phyloP scores from a whole-genome alignment of 2,329 filamentous ascomycete species.

The Periglandula ipomoeae region DNA sequence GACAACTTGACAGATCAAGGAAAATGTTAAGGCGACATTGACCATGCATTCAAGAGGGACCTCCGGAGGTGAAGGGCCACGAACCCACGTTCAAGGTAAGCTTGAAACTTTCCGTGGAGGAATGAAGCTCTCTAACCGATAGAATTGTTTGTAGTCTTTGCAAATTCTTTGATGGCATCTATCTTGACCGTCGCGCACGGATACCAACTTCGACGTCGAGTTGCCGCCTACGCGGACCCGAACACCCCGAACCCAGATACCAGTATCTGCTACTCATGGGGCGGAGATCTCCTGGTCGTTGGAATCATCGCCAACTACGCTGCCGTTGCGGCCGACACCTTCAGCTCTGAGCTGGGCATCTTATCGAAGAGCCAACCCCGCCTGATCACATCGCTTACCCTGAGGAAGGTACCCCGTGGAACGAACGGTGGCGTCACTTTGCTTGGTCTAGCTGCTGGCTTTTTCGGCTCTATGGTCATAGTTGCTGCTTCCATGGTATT shows the following conservation, averaged over 20 bases:
- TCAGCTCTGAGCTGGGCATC: conserved; percentile 92
- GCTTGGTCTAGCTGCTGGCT: conserved; percentile 62
- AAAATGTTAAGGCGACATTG: conserved; percentile 72
- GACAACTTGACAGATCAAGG: conserved; percentile 56
- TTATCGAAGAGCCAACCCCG: conserved; percentile 66
- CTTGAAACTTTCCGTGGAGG: not conserved
- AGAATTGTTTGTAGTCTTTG: conserved; percentile 49
- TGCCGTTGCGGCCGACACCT: conserved; percentile 84
- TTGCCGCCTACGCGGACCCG: conserved; percentile 27
- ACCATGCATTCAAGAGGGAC: conserved; percentile 69
- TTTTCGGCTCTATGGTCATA: conserved; percentile 65
- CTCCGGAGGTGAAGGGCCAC: conserved; percentile 68
- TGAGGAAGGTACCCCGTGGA: conserved; percentile 74
- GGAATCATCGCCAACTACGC: conserved; percentile 78
- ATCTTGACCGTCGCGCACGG: conserved; percentile 51
- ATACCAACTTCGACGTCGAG: conserved; percentile 45
- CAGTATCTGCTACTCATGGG: conserved; percentile 49
- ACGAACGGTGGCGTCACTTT: conserved; percentile 89
- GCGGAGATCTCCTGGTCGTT: conserved; percentile 52
- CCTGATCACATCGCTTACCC: conserved; percentile 70
- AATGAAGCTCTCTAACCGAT: not conserved
- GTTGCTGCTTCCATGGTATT: conserved; percentile 55
- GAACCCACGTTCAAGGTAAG: conserved; percentile 71
- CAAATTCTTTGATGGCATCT: conserved; percentile 76
- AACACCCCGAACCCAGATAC: conserved; percentile 24